These are phyloP conservation scores for Saksenaea vasiformis DNA, from an alignment of 371 early-diverging fungal species.

Conservation along the genomic window DNA sequence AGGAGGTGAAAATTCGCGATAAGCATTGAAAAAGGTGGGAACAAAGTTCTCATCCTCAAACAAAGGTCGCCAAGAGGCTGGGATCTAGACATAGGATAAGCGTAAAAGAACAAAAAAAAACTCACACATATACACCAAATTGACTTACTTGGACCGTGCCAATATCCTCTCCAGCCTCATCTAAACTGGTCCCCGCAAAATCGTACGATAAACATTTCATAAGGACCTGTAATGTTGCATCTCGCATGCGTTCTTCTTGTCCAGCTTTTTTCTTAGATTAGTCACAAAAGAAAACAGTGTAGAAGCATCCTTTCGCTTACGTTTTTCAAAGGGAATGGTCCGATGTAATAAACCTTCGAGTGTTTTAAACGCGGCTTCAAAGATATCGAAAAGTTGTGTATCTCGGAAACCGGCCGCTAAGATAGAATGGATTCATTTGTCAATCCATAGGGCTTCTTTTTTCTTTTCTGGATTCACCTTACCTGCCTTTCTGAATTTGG, in stretches of 20 bases:
- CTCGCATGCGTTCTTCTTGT: conserved; percentile 58
- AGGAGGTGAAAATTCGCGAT: conserved; percentile 59
- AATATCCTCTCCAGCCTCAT: conserved; percentile 85
- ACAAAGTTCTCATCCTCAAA: conserved; percentile 71
- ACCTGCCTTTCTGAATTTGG: conserved; percentile 73
- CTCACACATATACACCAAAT: conserved; percentile 24
- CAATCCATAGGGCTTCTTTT: too few species aligned
- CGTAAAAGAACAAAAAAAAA: neutral
- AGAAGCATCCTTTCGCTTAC: too few species aligned
- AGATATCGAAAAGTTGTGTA: conserved; percentile 72
- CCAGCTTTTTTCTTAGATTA: too few species aligned
- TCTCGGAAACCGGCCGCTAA: conserved; percentile 84
- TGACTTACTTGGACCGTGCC: conserved; percentile 74
- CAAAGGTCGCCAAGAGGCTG: conserved; percentile 74
- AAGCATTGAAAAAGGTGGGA: conserved; percentile 75
- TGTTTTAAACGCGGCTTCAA: conserved; percentile 65
- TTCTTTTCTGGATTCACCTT: too few species aligned
- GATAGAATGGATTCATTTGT: neutral
- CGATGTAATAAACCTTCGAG: conserved; percentile 53
- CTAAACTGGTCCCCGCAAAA: conserved; percentile 84
- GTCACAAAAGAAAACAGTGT: too few species aligned
- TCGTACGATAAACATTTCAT: conserved; percentile 80
- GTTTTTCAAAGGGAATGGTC: conserved; percentile 40
- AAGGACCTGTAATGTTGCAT: conserved; percentile 64
- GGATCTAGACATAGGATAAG: conserved; percentile 51